These are phyloP conservation scores for Talaromyces adpressus DNA, from an alignment of 495 filamentous ascomycete species.

Conservation along the genomic window DNA sequence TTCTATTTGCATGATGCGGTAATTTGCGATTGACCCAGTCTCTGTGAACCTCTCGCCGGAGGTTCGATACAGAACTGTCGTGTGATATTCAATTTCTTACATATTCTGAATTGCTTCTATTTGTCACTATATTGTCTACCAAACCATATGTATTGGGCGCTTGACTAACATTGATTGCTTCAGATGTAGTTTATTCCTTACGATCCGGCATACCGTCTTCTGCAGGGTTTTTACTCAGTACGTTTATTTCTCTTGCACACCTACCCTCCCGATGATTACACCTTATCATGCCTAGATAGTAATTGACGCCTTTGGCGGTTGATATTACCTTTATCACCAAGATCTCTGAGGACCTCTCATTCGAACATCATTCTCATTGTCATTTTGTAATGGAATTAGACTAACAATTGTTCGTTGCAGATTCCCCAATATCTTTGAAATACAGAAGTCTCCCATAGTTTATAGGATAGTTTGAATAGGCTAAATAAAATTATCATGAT, in stretches of 20 bases:
- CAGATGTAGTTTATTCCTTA: neutral
- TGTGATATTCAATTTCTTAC: slow-evolving; percentile 92
- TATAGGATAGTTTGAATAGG: neutral
- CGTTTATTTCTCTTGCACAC: neutral
- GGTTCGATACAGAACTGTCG: slow-evolving; percentile 63
- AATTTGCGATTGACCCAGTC: slow-evolving; percentile 95
- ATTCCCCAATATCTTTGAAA: neutral
- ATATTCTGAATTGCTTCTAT: slow-evolving; percentile 70
- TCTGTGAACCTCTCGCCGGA: slow-evolving; percentile 82
- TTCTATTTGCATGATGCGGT: slow-evolving; percentile 66
- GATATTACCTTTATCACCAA: slow-evolving; percentile 65
- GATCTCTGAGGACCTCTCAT: slow-evolving; percentile 65
- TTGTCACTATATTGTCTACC: neutral
- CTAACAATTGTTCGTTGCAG: neutral
- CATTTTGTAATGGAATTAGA: neutral
- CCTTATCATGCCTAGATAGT: slow-evolving; percentile 75
- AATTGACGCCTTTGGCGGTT: slow-evolving; percentile 64
- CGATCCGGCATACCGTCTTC: neutral
- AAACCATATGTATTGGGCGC: neutral
- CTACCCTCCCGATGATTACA: slow-evolving; percentile 61
- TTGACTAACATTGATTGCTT: slow-evolving; percentile 1
- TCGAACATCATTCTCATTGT: neutral
- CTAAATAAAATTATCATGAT: neutral
- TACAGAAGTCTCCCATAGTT: neutral
- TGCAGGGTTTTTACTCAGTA: neutral